Evolutionary conservation across 192 early-diverging fungal species (phyloP), one percentile per base, ranked within the genome.

Genomic region (Entomortierella beljakovae): DNA sequence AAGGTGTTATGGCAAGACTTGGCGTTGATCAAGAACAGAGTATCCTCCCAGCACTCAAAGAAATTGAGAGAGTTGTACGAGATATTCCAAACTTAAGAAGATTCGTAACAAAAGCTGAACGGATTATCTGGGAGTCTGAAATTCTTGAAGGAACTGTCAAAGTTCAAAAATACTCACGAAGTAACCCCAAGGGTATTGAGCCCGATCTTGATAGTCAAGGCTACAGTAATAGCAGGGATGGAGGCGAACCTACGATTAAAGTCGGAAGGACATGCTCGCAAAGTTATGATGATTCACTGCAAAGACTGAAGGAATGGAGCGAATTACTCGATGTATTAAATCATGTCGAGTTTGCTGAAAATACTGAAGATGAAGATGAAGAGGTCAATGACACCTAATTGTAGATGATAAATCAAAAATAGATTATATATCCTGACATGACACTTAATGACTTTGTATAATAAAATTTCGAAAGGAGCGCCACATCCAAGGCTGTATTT

Each of bases 41-140:
- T 1, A 61, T 76, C 18, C 6, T 76, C 15, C 53, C 72, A 50
- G 72, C 53, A 1, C 20, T 76, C 18, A 43, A 32, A 3, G 64
- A 76, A 26, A 57, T 76, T 16, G 50, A 66, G 32, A 32, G 22
- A 8, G 33, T 57, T 28, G 38, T 68, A 1, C 34, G 66, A 16
- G 64, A 76, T 23, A 16, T 76, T 16, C 49, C 62, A 0, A 29
- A 22, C 3, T 46, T 65, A 25, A 23, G 52, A n/a, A 26, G 52
- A 20, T 76, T 76, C 52, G 49, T 76, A 28, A 58, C 72, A 22
- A 76, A 68, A 43, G 33, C 56, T 11, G 64, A 76, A 52, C 61
- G 46, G 59, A 56, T 76, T 15, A 68, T 76, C 33, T 76, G 72
- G 72, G 72, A 76, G 25, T 55, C 58, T 38, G 72, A 76, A 23